These are phyloP conservation scores for Hymenoscyphus infarciens DNA, from an alignment of 2,329 filamentous ascomycete genomes.

Conservation along the genomic window DNA sequence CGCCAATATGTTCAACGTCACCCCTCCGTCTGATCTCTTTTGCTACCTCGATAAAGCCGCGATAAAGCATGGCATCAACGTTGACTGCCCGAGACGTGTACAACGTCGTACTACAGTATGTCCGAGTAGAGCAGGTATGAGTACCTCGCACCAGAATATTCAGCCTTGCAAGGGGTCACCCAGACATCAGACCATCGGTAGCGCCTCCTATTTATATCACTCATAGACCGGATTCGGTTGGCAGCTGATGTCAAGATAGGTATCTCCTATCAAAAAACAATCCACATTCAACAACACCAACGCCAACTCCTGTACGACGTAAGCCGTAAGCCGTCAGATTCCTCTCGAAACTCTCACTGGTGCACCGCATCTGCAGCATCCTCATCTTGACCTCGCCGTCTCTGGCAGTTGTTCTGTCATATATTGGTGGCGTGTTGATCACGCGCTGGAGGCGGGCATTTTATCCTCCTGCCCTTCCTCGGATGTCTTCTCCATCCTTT, in stretches of 20 bases:
- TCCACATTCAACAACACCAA: neutral
- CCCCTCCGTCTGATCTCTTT: neutral
- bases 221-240: neutral
- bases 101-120: neutral
- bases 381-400: neutral
- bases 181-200: neutral
- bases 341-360: neutral
- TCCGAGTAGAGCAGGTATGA: neutral
- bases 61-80: constrained; percentile 1
- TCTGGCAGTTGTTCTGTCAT: constrained; percentile 2
- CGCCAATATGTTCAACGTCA: neutral
- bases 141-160: neutral
- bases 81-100: neutral
- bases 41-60: neutral
- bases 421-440: constrained; percentile 16
- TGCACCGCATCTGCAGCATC: constrained; percentile 10
- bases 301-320: neutral
- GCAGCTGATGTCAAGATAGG: neutral
- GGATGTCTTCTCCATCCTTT: neutral
- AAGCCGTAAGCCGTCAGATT: constrained; percentile 2
- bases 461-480: constrained; percentile 3
- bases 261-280: neutral
- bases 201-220: neutral
- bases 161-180: neutral
- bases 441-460: constrained; percentile 1